Evolutionary conservation across 257 asterid species (phyloP).

Genomic region (Anisodus acutangulus): DNA sequence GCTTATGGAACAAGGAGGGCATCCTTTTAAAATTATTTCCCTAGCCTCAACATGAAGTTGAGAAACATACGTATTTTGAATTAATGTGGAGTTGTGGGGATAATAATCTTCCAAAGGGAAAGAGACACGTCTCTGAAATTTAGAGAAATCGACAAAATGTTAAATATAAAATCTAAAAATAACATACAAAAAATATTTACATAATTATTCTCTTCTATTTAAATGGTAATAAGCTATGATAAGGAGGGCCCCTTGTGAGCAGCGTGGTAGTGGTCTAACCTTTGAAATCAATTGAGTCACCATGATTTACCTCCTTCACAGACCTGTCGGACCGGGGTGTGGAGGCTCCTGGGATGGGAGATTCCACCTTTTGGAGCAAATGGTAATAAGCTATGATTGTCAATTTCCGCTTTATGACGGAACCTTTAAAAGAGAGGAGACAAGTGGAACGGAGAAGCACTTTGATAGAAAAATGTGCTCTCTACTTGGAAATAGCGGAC

Average conservation of each 20-base stretch:
- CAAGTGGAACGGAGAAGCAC: background rate
- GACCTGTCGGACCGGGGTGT: too few species aligned
- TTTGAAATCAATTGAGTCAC: too few species aligned
- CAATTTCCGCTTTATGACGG: background rate
- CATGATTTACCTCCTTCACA: too few species aligned
- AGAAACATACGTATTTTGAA: background rate
- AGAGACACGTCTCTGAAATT: background rate
- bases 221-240: background rate
- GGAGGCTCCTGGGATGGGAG: too few species aligned
- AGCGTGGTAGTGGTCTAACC: too few species aligned
- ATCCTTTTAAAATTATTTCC: background rate
- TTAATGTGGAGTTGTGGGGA: background rate
- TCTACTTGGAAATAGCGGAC: background rate
- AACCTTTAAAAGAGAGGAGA: conserved; percentile 1
- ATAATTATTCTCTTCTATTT: background rate
- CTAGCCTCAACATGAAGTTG: background rate
- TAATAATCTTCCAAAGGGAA: background rate
- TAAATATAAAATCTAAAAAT: too few species aligned
- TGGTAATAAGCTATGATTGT: background rate
- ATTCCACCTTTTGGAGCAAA: too few species aligned
- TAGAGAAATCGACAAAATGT: too few species aligned
- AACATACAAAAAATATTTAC: background rate
- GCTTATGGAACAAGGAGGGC: conserved; percentile 5
- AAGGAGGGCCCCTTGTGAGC: too few species aligned
- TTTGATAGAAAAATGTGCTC: too few species aligned